These are phyloP conservation scores for Calonectria ilicicola DNA, from an alignment of 2,329 filamentous ascomycete genomes.

Conservation along the genomic window DNA sequence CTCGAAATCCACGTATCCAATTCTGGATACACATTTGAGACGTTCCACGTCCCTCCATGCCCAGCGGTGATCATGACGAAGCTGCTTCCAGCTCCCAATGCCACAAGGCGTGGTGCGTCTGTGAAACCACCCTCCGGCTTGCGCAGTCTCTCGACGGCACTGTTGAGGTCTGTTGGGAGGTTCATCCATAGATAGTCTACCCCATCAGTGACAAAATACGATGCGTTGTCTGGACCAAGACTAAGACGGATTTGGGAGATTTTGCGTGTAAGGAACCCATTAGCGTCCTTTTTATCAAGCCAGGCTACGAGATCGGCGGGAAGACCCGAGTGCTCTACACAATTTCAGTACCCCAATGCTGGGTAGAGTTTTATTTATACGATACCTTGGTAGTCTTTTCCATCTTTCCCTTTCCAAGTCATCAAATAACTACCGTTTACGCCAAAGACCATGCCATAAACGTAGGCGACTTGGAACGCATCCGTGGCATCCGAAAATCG, in stretches of 20 bases:
- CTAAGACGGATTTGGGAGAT: neutral
- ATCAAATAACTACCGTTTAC: neutral
- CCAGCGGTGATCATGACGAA: neutral
- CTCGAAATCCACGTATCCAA: neutral
- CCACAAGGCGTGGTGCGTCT: neutral
- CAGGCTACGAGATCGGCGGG: neutral
- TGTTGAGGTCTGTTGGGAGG: neutral
- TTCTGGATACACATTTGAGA: neutral
- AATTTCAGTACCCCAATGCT: neutral
- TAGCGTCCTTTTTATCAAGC: neutral
- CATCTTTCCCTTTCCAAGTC: neutral
- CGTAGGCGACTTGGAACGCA: neutral
- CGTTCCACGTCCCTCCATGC: neutral
- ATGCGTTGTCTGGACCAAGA: neutral
- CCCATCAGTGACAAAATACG: neutral
- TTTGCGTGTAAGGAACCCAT: neutral
- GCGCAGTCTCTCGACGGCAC: neutral
- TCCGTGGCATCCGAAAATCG: neutral
- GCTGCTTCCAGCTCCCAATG: neutral
- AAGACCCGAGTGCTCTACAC: neutral
- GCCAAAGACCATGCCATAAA: neutral
- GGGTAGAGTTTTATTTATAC: neutral
- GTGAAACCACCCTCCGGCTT: neutral
- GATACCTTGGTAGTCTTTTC: neutral
- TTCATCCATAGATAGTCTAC: neutral